Base-by-base conservation (phyloP, 768 basidiomycete genomes). In the Mycena pura region DNA sequence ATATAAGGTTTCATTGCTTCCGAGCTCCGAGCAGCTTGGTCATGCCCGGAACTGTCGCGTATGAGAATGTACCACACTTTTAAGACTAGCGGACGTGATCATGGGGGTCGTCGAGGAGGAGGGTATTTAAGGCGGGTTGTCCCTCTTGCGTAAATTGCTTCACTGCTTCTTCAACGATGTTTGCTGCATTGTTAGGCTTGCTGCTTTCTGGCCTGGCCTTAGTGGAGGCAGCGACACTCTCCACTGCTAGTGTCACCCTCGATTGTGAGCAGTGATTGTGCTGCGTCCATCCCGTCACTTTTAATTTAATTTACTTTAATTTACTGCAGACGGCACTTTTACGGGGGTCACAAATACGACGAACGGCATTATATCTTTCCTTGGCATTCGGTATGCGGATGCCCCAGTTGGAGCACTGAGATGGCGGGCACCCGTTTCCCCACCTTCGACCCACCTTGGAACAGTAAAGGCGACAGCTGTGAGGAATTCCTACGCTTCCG, bases 251-350 rank as follows among this genome's bases (percentile, higher is more conserved):
- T 44, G 54, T 22, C 54, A n/a, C 40, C 49, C 27, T 54, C 52
- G 19, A 64, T 66, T 5, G 32, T 54, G 9, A 64, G 32, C 53
- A 60, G 71, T 15, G 70, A 72, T 28, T 72, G 73, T 72, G 46
- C 38, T 65, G 60, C 46, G 14, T 2, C 17, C 13, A 10, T 17
- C 6, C 28, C 29, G 7, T 22, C 32, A 7, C 28, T 50, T 17
- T 19, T 39, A 15, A 5, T 19, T 10, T 39, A 32, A 32, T 55
- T 6, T 36, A 6, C 24, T 2, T 21, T 27, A n/a, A 15, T n/a
- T n/a, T n/a, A n/a, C n/a, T n/a, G n/a, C 54, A 80, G 79, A 80
- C 64, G 78, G 75, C 8, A 76, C 76, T 1, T 79, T 80, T 57
- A 71, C 64, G 7, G 78, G 80, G 6, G 24, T 69, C 17, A 51